Conservation (phyloP, 2,329 filamentous ascomycete genomes). For the Cladosporium phlei region DNA sequence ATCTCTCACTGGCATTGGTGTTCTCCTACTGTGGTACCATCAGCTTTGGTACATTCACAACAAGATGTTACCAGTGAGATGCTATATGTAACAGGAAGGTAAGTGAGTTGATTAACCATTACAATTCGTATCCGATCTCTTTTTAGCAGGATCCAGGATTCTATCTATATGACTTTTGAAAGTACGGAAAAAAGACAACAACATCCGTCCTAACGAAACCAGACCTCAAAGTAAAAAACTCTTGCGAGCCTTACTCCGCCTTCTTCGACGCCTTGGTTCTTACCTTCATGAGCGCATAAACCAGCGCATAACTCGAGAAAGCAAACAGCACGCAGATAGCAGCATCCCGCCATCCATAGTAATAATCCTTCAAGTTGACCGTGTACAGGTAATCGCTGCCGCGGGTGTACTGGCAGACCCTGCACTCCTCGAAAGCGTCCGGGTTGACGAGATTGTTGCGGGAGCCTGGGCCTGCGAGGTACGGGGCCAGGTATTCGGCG, state of each 20-base stretch:
- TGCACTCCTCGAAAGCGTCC: conserved; percentile 51
- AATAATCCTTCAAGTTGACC: conserved; percentile 57
- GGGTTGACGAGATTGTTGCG: conserved; percentile 54
- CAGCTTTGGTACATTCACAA: no score
- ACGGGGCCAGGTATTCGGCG: conserved; percentile 52
- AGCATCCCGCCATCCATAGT: conserved; percentile 63
- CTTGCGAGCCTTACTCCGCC: conserved; percentile 27
- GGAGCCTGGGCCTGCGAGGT: conserved; percentile 42
- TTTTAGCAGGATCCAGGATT: no score
- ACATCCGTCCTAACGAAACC: no score
- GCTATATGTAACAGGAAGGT: no score
- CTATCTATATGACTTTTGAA: no score
- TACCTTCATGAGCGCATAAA: conserved; percentile 36
- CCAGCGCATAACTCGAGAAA: conserved; percentile 36
- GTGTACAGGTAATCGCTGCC: conserved; percentile 58
- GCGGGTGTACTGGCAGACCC: conserved; percentile 56
- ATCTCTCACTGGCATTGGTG: no score
- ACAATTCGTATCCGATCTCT: no score
- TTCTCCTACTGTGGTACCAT: no score
- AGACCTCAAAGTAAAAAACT: no score
- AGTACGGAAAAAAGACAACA: no score
- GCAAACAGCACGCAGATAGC: conserved; percentile 56
- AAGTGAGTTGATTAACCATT: no score
- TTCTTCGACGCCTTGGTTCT: conserved; percentile 40
- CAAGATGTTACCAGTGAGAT: no score